Evolutionary conservation across 345 rosid genomes (phyloP), one percentile per base, ranked within the genome.

Genomic region (Psidium guajava): DNA sequence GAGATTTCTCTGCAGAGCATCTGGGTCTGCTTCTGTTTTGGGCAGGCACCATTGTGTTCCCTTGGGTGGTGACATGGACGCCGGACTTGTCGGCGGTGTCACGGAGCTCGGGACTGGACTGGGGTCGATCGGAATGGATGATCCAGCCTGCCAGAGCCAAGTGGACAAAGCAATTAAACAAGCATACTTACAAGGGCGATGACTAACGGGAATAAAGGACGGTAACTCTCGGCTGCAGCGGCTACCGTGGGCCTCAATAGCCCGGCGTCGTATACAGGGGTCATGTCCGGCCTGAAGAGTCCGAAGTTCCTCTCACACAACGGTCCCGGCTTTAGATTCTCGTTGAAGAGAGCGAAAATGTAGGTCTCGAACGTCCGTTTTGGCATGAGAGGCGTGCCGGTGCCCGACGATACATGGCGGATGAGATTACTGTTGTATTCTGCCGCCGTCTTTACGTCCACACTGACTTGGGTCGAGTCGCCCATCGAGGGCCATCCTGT

Each of bases 401-500:
- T 52, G 10, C 98, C 93, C 6, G 97, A 91, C 21, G 64, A 86
- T 2, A 95, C 94, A 83, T 92, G 98, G 75, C 58, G 87, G 82
- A 97, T 84, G 36, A 97, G 90, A 55, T 97, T 91, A 40, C 87
- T 73, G 82, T 95, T 95, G 89, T 93, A 97, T 25, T 92, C 92
- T 1, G 93, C 92, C 6, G 98, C 98, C 8, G 85, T 95, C 11
- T 81, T 82, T 2, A 89, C 85, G 52, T 94, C 92, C 2, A 93
- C 95, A 0, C 97, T 94, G 32, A 93, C 69, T 86, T 97, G 98
- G 32, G 86, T 75, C 1, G 52, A 24, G 42, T 97, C 98, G 14
- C 99, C 98, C 42, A 50, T 83, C 0, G 98, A 95, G 0, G 98
- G 98, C 99, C 98, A 95, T 5, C 98, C 99, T 2, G 98, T 97